phyloP scores from a whole-genome alignment of 305 asterid genomes.

The Fraxinus nigra region DNA sequence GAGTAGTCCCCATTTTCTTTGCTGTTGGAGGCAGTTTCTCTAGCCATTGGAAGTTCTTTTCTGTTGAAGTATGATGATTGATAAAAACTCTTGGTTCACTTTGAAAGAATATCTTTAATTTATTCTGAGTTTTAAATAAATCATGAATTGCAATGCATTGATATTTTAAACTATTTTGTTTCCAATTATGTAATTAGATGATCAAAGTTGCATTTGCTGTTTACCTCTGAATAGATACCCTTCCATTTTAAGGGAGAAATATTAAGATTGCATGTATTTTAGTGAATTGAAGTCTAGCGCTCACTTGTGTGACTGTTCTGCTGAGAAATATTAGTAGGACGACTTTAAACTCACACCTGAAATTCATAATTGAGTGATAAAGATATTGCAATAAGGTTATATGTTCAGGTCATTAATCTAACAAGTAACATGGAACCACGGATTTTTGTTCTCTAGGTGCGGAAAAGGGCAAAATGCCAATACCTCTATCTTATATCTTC shows the following conservation, averaged over 20 bases:
- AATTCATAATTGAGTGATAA: background rate
- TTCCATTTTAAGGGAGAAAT: background rate
- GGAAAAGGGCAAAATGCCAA: background rate
- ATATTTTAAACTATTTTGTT: background rate
- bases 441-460: background rate
- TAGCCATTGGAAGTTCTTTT: background rate
- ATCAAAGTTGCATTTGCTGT: background rate
- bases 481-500: background rate
- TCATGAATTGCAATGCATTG: background rate
- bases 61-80: background rate
- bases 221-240: background rate
- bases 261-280: background rate
- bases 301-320: background rate
- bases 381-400: background rate
- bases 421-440: background rate
- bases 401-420: background rate
- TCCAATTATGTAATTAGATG: background rate
- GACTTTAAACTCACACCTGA: background rate
- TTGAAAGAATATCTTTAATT: background rate
- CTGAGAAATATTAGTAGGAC: background rate
- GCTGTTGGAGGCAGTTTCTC: background rate
- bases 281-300: background rate
- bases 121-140: background rate
- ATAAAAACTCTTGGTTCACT: background rate
- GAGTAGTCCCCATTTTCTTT: background rate